Base-by-base conservation (phyloP, 805 yeast species). In the Spathaspora gorwiae region DNA sequence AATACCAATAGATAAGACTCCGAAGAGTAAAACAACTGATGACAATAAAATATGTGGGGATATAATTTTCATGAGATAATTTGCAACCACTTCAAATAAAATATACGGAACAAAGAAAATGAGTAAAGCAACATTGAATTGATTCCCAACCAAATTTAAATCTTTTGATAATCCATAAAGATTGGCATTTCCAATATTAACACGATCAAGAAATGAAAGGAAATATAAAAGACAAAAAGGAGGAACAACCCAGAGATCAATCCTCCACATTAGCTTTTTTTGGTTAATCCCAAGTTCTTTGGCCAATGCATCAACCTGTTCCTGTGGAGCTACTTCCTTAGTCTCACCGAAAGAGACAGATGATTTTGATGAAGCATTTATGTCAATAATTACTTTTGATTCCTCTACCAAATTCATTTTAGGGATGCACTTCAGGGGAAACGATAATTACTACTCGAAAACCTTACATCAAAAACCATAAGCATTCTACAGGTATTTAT, bases 161-260 rank as follows among this genome's bases (percentile, higher is more conserved):
- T 80, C 85, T 1, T 55, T 62, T 14, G 72, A 72, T 70, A 87
- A 70, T 9, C 89, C 89, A 56, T 85, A 86, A 44, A 83, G 76
- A 48, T 80, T 80, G 6, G 95, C 95, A 62, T 87, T 87, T 27
- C 90, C 80, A 50, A 87, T 84, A 61, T 87, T 87, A 47, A 87
- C 90, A 61, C 95, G 73, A 61, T 87, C 95, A 56, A 87, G 66
- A 57, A 87, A 87, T 1, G 92, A 83, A 49, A 87, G 72, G 61
- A 87, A 79, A 56, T 87, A 87, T 37, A 87, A 69, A 26, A 85
- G 55, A 56, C 89, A 80, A 51, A 87, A 83, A 12, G 89, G 81
- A 5, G 90, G 89, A 27, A 86, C 81, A 34, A 87, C 81, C 48
- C 87, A 78, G 0, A 79, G 43, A 55, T 86, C 92, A 29, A 83